Evolutionary conservation across 148 eudicot genomes (phyloP).

Genomic region (Heliosperma pusillum): DNA sequence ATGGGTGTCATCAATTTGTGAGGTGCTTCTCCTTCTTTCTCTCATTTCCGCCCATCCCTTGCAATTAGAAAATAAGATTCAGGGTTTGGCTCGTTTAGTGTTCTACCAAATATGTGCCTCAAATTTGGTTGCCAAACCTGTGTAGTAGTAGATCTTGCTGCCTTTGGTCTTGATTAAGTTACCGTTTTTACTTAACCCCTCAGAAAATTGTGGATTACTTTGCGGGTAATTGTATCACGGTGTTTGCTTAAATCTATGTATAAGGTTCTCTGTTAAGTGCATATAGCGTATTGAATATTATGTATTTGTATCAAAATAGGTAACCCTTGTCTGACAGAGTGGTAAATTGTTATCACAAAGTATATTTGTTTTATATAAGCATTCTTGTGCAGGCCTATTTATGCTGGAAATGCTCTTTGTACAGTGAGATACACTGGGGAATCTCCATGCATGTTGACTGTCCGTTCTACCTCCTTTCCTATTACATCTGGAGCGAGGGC

Average conservation of each 20-base stretch:
- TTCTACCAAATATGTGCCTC: background rate
- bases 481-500: slow-evolving; percentile 46
- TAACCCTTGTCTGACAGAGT: background rate
- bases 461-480: slow-evolving; percentile 84
- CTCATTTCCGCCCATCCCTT: background rate
- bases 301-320: background rate
- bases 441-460: slow-evolving; percentile 76
- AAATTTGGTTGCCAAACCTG: background rate
- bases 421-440: slow-evolving; percentile 71
- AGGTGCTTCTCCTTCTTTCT: slow-evolving; percentile 39
- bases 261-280: background rate
- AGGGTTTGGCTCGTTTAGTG: background rate
- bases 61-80: background rate
- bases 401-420: slow-evolving; percentile 97
- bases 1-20: slow-evolving; percentile 66
- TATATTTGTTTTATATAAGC: slow-evolving; percentile 1
- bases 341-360: background rate
- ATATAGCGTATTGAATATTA: background rate
- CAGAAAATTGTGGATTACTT: background rate
- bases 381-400: slow-evolving; percentile 71
- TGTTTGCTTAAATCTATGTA: background rate
- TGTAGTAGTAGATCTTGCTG: background rate
- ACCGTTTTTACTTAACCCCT: background rate
- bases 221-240: background rate
- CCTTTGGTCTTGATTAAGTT: background rate